Conservation (phyloP, 371 early-diverging fungal species). For the Mucor saturninus region DNA sequence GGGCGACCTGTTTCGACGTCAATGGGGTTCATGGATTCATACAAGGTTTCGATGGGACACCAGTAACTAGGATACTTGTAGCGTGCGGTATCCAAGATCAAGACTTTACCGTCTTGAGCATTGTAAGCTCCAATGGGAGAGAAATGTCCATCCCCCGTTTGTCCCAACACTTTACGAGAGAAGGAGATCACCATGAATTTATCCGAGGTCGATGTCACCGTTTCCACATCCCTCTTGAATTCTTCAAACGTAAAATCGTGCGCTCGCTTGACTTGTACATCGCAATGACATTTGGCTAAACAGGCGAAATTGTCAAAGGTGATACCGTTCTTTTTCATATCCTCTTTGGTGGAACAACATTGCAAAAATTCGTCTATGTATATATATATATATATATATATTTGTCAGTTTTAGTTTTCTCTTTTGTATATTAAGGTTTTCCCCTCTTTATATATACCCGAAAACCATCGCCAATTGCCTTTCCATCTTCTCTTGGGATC, state of each 20-base stretch:
- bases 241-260: slow-evolving; percentile 70
- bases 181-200: slow-evolving; percentile 90
- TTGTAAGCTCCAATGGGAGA: slow-evolving; percentile 76
- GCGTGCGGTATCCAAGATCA: slow-evolving; percentile 83
- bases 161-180: slow-evolving; percentile 76
- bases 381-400: neutral
- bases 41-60: slow-evolving; percentile 71
- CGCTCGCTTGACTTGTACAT: slow-evolving; percentile 76
- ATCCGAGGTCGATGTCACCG: slow-evolving; percentile 69
- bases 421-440: neutral
- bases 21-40: slow-evolving; percentile 79
- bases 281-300: slow-evolving; percentile 84
- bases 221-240: slow-evolving; percentile 75
- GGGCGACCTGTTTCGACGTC: slow-evolving; percentile 82
- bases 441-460: slow-evolving; percentile 27
- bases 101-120: slow-evolving; percentile 64
- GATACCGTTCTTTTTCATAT: slow-evolving; percentile 83
- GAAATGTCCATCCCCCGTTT: slow-evolving; percentile 93
- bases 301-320: slow-evolving; percentile 90
- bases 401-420: neutral
- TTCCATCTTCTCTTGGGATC: slow-evolving; percentile 91
- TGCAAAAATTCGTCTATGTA: slow-evolving; percentile 81
- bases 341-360: slow-evolving; percentile 79
- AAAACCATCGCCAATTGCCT: slow-evolving; percentile 90
- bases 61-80: slow-evolving; percentile 87